Conservation (phyloP, 2,329 filamentous ascomycete species). For the Fonsecaea erecta region DNA sequence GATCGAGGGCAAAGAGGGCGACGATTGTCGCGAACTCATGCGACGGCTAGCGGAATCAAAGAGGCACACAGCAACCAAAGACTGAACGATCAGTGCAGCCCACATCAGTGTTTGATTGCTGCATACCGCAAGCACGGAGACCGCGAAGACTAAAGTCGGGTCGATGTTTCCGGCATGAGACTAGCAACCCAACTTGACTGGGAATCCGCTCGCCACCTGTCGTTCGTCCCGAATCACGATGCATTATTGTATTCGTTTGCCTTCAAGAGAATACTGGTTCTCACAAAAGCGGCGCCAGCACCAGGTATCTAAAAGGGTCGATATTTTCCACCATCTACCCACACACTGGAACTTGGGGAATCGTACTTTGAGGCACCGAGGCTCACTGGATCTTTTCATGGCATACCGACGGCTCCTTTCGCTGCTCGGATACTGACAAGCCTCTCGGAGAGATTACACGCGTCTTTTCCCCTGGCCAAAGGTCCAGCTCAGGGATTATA, state of each 20-base stretch:
- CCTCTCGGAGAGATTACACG: not conserved
- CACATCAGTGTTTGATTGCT: not conserved
- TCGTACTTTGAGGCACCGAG: not conserved
- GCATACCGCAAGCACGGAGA: not conserved
- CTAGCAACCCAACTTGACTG: not conserved
- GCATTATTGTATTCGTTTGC: not conserved
- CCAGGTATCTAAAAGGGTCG: not conserved
- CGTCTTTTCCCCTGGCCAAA: not conserved
- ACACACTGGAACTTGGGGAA: not conserved
- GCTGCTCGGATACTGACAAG: not conserved
- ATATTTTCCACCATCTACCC: not conserved
- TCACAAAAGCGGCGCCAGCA: not conserved
- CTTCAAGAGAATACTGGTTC: not conserved
- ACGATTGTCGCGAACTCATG: slow-evolving; percentile 59
- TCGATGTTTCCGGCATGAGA: not conserved
- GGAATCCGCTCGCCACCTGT: not conserved
- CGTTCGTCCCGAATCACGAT: not conserved
- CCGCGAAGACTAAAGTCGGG: not conserved
- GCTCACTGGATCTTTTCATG: not conserved
- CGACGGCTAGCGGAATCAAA: slow-evolving; percentile 66
- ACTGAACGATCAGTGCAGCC: slow-evolving; percentile 14
- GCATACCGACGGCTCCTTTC: not conserved
- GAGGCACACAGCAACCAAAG: slow-evolving; percentile 22
- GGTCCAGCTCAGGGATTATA: slow-evolving; percentile 45
- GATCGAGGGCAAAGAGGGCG: slow-evolving; percentile 68